Evolutionary conservation across 139 green algal species (phyloP).

Genomic region (Chlamydomonas incerta): DNA sequence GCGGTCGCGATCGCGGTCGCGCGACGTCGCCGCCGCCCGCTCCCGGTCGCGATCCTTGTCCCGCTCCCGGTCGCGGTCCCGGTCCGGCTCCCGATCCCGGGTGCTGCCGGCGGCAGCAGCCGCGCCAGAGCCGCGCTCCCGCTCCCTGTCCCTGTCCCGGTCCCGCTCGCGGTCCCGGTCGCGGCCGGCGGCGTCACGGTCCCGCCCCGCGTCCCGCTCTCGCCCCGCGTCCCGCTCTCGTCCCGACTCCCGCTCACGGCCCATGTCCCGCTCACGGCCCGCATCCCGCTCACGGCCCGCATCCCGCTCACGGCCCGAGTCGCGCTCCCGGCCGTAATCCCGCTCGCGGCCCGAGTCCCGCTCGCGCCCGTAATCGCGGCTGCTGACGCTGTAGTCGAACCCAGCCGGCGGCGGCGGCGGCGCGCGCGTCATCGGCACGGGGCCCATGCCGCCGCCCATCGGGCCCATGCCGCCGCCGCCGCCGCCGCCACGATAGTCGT

Average conservation of each 20-base stretch:
- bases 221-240: background rate
- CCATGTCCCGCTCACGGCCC: too few relatives aligned
- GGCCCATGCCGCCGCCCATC: too few relatives aligned
- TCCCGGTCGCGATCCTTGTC: background rate
- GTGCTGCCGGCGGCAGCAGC: background rate
- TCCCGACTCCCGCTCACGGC: too few relatives aligned
- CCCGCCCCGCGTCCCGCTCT: background rate
- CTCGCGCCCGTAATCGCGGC: background rate
- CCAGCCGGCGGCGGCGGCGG: background rate
- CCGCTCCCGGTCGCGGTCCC: slow-evolving; percentile 5
- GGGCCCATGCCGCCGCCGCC: too few relatives aligned
- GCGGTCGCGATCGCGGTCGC: slow-evolving; percentile 9
- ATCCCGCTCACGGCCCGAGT: background rate
- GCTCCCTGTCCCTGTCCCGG: background rate
- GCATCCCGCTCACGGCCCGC: background rate
- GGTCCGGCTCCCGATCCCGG: background rate
- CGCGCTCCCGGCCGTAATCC: background rate
- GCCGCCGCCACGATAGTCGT: too few relatives aligned
- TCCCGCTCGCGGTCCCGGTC: background rate
- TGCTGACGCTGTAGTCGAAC: too few relatives aligned
- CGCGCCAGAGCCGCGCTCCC: background rate
- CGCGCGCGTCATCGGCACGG: background rate
- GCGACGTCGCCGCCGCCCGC: background rate
- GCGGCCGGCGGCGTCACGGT: slow-evolving; percentile 15
- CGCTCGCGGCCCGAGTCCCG: background rate